Base-by-base conservation (phyloP, 495 filamentous ascomycete genomes). In the Letharia lupina region DNA sequence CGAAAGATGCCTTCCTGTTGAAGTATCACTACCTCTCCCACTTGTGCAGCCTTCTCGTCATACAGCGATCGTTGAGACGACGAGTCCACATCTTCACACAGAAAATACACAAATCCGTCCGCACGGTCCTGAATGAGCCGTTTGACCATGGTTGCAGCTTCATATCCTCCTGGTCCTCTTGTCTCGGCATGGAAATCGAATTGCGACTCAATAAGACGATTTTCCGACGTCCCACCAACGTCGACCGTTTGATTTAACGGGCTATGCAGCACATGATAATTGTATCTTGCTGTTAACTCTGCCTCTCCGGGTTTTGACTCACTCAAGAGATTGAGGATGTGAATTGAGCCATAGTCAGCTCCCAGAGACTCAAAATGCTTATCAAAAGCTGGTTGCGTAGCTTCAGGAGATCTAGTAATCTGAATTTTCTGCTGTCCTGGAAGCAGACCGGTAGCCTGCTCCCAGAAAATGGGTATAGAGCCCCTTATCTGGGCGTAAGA, bases 111-210 rank as follows among this genome's bases (percentile, higher is more conserved):
- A 78, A 98, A 98, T 0, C 86, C 87, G 65, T 96, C 85, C 11
- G 91, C 86, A 52, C 89, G 91, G 60, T 84, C 72, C 60, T 87
- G 83, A 42, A 98, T 88, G 64, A 88, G 84, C 42, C 82, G 78
- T 62, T 84, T 86, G 60, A 98, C 94, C 71, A 84, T 80, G 69
- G 82, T 87, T 52, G 93, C 93, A 63, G 90, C 89, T 68, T 93
- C 93, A 72, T 96, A 98, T 5, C 94, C 93, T 57, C 83, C 80
- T 0, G 91, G 88, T 11, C 90, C 91, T 70, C 90, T 89, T 1
- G 94, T 94, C 75, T 98, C 91, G 5, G 92, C 93, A 72, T 96
- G 91, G 65, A 98, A 97, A 76, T 98, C 93, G 70, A 90, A 98
- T 69, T 93, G 88, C 13, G 93, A 96, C 60, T 86, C 82, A 39